Conservation (phyloP, 1,284 basidiomycete genomes). For the Leccinum brunneo-olivaceum region DNA sequence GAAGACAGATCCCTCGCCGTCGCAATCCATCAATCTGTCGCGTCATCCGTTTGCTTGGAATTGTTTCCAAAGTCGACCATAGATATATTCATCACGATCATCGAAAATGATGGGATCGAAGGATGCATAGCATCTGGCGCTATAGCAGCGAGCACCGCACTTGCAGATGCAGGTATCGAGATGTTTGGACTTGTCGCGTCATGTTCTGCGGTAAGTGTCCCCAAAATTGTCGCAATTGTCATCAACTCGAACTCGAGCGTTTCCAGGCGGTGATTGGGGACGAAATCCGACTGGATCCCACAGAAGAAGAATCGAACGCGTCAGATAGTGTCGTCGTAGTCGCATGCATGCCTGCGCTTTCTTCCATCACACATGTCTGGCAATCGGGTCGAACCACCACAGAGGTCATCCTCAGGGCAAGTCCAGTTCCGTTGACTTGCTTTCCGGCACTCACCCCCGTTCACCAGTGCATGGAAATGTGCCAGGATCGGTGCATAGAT, state of each 20-base stretch:
- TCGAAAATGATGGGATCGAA: conserved; percentile 87
- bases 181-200: conserved; percentile 80
- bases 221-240: not conserved
- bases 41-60: conserved; percentile 82
- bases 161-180: conserved; percentile 85
- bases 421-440: conserved; percentile 17
- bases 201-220: conserved; percentile 58
- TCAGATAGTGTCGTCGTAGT: conserved; percentile 64
- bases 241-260: not conserved
- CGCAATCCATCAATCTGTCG: conserved; percentile 81
- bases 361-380: conserved; percentile 77
- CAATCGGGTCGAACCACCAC: conserved; percentile 63
- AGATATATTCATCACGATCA: conserved; percentile 85
- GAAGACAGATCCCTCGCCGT: conserved; percentile 84
- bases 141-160: conserved; percentile 84
- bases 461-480: conserved; percentile 59
- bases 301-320: conserved; percentile 52
- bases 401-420: conserved; percentile 47
- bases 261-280: conserved; percentile 46
- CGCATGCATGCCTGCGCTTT: conserved; percentile 86
- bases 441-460: not conserved
- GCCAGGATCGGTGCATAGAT: conserved; percentile 62
- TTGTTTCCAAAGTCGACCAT: conserved; percentile 90
- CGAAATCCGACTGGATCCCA: conserved; percentile 75
- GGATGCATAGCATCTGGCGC: conserved; percentile 79